Percentiles rank a stretch among this genome's conserved stretches.
Conservation (phyloP, 2,329 filamentous ascomycete species). For the Proliferodiscus dingleyae region DNA sequence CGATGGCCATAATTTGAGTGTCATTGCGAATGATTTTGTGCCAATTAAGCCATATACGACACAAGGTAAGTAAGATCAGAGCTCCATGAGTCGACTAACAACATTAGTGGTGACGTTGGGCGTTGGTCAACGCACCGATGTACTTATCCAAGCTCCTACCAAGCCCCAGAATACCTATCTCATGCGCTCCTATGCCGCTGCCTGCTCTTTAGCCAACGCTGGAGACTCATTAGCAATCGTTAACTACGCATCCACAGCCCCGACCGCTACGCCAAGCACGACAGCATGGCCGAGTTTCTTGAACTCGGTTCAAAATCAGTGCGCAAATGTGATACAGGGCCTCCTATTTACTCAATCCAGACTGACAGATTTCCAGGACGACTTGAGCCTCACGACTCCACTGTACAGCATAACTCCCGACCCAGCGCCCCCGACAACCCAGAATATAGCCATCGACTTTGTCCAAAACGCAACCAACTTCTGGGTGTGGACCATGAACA, state of each 20-base stretch:
- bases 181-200: constrained; percentile 50
- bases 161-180: constrained; percentile 41
- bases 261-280: constrained; percentile 9
- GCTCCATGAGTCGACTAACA: neutral
- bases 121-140: constrained; percentile 45
- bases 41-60: constrained; percentile 30
- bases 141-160: constrained; percentile 41
- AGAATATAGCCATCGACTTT: constrained; percentile 34
- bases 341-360: neutral
- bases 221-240: constrained; percentile 53
- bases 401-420: constrained; percentile 20
- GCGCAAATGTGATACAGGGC: constrained; percentile 13
- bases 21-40: constrained; percentile 58
- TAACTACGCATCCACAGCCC: no score
- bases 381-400: constrained; percentile 17
- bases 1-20: constrained; percentile 50
- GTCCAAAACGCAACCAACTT: constrained; percentile 45
- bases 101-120: constrained; percentile 47
- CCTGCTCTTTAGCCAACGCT: constrained; percentile 43
- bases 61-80: constrained; percentile 3
- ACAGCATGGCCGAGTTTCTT: constrained; percentile 16
- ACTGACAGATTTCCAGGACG: constrained; percentile 10
- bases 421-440: constrained; percentile 14
- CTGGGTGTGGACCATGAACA: constrained; percentile 44
- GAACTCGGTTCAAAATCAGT: constrained; percentile 8